phyloP scores from a whole-genome alignment of 495 filamentous ascomycete genomes.

The Tuber borchii region DNA sequence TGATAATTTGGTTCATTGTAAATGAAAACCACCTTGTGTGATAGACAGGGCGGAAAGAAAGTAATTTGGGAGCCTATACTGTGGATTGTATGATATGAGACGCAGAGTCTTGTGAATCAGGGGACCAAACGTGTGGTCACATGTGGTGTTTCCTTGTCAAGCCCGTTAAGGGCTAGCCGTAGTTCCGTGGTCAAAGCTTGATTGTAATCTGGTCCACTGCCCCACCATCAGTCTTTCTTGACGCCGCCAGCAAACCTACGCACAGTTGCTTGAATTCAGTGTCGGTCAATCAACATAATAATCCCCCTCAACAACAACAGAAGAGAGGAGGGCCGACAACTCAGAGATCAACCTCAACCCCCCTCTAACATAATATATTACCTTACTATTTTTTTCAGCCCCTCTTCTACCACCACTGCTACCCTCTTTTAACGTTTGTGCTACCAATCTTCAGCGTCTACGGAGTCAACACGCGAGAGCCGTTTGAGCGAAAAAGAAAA shows the following conservation, averaged over 20 bases:
- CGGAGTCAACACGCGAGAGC: neutral
- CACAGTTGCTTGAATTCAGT: neutral
- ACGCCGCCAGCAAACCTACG: slow-evolving; percentile 16
- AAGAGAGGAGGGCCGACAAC: neutral
- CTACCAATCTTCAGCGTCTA: neutral
- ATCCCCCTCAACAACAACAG: neutral
- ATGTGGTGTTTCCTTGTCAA: neutral
- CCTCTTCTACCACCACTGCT: neutral
- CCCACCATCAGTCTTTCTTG: slow-evolving; percentile 37
- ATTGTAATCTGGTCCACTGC: slow-evolving; percentile 25
- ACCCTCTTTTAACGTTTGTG: neutral
- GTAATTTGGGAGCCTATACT: neutral
- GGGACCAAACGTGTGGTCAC: neutral
- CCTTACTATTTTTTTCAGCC: neutral
- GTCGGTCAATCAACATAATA: neutral
- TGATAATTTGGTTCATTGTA: neutral
- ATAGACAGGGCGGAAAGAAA: neutral
- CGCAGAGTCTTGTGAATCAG: neutral
- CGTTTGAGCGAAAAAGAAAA: neutral
- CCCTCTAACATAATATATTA: neutral
- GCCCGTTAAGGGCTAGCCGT: neutral
- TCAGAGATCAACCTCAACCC: neutral
- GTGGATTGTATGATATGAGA: neutral
- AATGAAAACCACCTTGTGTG: neutral
- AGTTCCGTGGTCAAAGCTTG: slow-evolving; percentile 23